Evolutionary conservation across 345 rosid species (phyloP).

Genomic region (Moringa oleifera): DNA sequence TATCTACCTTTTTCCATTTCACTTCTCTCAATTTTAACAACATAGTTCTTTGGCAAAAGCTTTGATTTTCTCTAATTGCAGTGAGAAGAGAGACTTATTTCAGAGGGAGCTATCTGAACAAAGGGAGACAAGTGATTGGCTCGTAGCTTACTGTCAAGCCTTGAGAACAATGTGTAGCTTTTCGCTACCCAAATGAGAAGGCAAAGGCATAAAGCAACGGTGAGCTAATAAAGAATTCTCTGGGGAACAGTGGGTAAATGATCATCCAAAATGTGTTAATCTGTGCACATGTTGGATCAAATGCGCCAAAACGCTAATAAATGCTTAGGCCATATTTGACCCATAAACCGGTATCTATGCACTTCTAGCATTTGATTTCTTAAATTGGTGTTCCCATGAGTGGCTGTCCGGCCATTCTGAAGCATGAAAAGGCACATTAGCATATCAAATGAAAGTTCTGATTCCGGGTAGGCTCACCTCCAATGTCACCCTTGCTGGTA

Average conservation of each 20-base stretch:
- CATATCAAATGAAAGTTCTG: background rate
- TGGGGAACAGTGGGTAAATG: background rate
- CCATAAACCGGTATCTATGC: background rate
- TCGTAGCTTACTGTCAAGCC: background rate
- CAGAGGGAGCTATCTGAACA: too few species aligned
- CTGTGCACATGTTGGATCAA: background rate
- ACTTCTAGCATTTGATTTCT: background rate
- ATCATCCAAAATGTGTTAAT: background rate
- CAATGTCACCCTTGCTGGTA: conserved; percentile 1
- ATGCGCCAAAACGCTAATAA: too few species aligned
- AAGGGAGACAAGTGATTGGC: background rate
- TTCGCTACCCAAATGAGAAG: background rate
- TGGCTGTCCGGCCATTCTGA: conserved; percentile 7
- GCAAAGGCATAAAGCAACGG: background rate
- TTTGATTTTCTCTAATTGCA: background rate
- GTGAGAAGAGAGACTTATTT: background rate
- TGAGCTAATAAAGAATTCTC: background rate
- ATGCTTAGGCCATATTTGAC: background rate
- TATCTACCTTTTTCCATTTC: background rate
- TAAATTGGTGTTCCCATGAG: background rate
- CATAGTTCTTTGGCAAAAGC: background rate
- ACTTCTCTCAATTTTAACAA: background rate
- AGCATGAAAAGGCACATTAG: conserved; percentile 16
- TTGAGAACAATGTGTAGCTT: background rate
- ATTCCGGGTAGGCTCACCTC: conserved; percentile 17